Evolutionary conservation across 139 green algal species (phyloP), one percentile per base, ranked within the genome.

Genomic region (Picochlorum costavermella): DNA sequence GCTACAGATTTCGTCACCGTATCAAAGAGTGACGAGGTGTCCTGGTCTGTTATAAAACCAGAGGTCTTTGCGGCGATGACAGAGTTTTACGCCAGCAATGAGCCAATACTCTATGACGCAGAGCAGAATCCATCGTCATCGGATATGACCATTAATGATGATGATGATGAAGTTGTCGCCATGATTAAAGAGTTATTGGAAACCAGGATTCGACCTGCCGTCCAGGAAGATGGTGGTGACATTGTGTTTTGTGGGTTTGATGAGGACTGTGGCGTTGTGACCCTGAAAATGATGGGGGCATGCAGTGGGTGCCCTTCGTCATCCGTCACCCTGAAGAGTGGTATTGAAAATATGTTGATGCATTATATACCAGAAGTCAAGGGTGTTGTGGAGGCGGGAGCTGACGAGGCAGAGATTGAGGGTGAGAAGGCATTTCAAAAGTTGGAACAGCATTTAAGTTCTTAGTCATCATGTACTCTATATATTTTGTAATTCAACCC

Each of bases 161-260:
- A 73, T n/a, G 65, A 73, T 28, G 65, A 73, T 64, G 70, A 96
- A 76, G 87, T 91, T 50, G 92, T 99, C 40, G 87, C 90, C 17
- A 96, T 98, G 91, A 98, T 99, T 76, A 98, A 98, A 84, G 94
- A 99, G 83, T 81, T 99, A 60, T 76, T 99, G 56, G 94, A 98
- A 63, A 99, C 94, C 31, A 84, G 94, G 63, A 98, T 99, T 70
- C 78, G 91, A 37, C 94, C 92, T 0, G 87, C 91, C 11, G 94
- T 99, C 53, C 83, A 91, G 73, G 91, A 94, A 56, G 89, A 98
- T 65, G 93, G 92, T 3, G 94, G 94, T 3, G 94, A 99, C 77
- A 97, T 99, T 48, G 67, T 84, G 20, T 99, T 85, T 75, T 49
- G 84, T 53, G 70, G 65, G 17, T 99, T 96, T 73, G 86, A 98